phyloP scores from a whole-genome alignment of 225 moss, liverwort and hornwort species.

The Asterella californica region DNA sequence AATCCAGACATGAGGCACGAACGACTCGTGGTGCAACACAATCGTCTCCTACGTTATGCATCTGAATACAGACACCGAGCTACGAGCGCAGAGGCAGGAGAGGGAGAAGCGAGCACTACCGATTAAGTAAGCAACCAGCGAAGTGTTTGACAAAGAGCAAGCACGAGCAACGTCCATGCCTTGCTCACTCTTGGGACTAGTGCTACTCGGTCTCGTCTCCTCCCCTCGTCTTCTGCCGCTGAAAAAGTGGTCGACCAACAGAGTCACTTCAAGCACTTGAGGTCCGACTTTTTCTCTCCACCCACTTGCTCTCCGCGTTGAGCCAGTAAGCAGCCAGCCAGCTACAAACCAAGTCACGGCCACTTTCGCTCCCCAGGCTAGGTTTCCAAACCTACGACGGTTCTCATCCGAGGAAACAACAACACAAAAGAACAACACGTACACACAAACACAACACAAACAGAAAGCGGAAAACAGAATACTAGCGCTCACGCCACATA shows the following conservation, averaged over 20 bases:
- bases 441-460: background rate
- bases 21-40: background rate
- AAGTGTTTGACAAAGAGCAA: background rate
- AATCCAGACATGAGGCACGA: background rate
- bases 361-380: background rate
- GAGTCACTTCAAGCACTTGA: background rate
- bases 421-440: background rate
- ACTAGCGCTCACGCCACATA: background rate
- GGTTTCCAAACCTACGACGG: conserved; percentile 4
- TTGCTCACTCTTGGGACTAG: background rate
- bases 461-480: background rate
- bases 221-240: background rate
- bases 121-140: background rate
- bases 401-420: background rate
- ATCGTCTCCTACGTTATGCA: background rate
- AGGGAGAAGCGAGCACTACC: background rate
- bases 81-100: background rate
- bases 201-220: background rate
- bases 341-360: background rate
- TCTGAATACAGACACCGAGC: background rate
- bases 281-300: background rate
- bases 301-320: conserved; percentile 17
- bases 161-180: conserved; percentile 16
- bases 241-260: background rate
- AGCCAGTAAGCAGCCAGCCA: conserved; percentile 4